Conservation (phyloP, 768 basidiomycete genomes). For the Hericium rajendrae region DNA sequence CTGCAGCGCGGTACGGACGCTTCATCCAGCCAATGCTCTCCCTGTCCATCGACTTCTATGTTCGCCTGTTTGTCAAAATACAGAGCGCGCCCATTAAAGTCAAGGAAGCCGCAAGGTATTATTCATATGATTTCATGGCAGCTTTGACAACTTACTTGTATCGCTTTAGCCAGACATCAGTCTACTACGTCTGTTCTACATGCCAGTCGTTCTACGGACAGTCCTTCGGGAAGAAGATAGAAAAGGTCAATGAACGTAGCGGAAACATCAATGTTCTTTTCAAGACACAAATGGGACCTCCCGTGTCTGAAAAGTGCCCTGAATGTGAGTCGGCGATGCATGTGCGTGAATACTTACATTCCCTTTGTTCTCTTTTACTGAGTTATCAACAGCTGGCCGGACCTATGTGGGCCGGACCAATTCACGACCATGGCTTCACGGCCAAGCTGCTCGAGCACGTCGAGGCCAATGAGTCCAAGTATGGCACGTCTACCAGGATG, state of each 20-base stretch:
- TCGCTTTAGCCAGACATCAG: constrained; percentile 64
- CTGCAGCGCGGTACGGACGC: constrained; percentile 87
- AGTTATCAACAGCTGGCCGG: constrained; percentile 58
- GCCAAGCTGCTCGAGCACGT: constrained; percentile 67
- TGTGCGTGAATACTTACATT: constrained; percentile 32
- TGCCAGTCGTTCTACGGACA: constrained; percentile 83
- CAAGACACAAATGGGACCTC: constrained; percentile 65
- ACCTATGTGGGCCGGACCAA: constrained; percentile 91
- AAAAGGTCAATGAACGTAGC: constrained; percentile 44
- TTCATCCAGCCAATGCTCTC: constrained; percentile 84
- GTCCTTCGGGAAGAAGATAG: constrained; percentile 67
- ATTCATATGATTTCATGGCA: no score
- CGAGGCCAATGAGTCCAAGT: constrained; percentile 48
- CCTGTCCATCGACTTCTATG: constrained; percentile 95
- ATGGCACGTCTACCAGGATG: constrained; percentile 78
- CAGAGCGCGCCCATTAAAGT: constrained; percentile 69
- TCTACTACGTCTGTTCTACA: constrained; percentile 73
- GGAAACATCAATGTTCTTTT: constrained; percentile 55
- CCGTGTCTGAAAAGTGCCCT: constrained; percentile 57
- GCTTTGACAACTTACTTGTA: no score
- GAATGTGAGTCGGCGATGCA: constrained; percentile 76
- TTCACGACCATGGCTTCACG: constrained; percentile 74
- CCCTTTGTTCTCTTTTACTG: neutral
- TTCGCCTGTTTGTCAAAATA: constrained; percentile 82
- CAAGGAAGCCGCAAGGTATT: constrained; percentile 69